Conservation (phyloP, 2,329 filamentous ascomycete species). For the Chrysoporthe deuterocubensis region DNA sequence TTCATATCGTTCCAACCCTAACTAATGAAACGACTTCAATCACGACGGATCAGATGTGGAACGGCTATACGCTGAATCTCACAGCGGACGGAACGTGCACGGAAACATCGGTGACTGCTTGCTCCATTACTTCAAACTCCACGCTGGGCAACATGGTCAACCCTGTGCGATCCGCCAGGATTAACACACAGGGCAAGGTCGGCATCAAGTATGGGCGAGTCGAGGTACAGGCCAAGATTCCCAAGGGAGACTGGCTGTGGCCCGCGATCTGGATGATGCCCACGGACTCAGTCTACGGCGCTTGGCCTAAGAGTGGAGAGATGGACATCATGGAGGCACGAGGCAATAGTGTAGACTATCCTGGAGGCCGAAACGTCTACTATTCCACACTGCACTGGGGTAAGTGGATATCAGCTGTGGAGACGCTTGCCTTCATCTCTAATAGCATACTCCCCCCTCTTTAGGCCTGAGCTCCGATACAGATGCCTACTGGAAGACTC, state of each 20-base stretch:
- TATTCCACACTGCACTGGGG: constrained; percentile 55
- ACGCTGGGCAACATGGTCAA: constrained; percentile 51
- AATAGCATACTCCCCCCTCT: not conserved
- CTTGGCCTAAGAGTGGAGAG: constrained; percentile 56
- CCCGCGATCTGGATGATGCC: constrained; percentile 57
- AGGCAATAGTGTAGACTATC: constrained; percentile 48
- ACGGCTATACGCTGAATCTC: constrained; percentile 50
- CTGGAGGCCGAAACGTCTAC: constrained; percentile 48
- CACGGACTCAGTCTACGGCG: constrained; percentile 49
- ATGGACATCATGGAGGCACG: constrained; percentile 57
- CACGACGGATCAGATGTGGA: constrained; percentile 42
- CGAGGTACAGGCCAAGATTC: constrained; percentile 58
- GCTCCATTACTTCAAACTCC: constrained; percentile 47
- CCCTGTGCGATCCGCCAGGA: constrained; percentile 53
- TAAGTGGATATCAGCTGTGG: constrained; percentile 11
- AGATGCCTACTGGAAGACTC: constrained; percentile 43
- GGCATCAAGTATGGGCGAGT: constrained; percentile 54
- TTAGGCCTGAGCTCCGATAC: constrained; percentile 32
- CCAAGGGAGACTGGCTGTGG: constrained; percentile 60
- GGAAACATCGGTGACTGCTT: constrained; percentile 38
- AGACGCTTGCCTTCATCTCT: not conserved
- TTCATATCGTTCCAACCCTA: constrained; percentile 60
- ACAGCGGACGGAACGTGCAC: constrained; percentile 49
- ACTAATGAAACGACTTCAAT: constrained; percentile 47
- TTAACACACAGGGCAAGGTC: constrained; percentile 52